Evolutionary conservation across 2,329 filamentous ascomycete species (phyloP), one percentile per base, ranked within the genome.

Genomic region (Fusarium odoratissimum): DNA sequence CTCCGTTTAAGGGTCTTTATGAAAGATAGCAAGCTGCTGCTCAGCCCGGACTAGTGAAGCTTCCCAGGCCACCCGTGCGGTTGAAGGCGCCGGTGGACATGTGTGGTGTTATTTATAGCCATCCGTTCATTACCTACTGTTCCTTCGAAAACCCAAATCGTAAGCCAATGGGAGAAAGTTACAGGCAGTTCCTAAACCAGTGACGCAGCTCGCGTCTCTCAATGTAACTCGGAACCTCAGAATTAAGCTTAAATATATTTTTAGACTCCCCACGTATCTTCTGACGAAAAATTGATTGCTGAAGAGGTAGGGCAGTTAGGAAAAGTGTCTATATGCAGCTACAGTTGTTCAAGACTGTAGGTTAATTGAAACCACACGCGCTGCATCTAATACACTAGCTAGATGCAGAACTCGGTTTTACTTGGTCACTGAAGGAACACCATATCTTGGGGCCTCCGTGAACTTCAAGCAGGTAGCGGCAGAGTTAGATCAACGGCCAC

Each of bases 211-310:
- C 3, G 4, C 6, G 3, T 5, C 3, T 21, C 25, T 4, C 0
- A 3, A 21, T 21, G 5, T 30, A 11, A 21, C 3, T 8, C 4
- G 13, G 8, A 46, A 14, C 19, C 3, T 13, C 5, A 30, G 9
- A n/a, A 3, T 11, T 46, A 46, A 30, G 19, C 44, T 30, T 30
- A 16, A 30, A 16, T 30, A 21, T 8, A 46, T 16, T 46, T 16
- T 14, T 28, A 6, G 4, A 9, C 1, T 6, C 8, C 12, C 12
- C 0, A 3, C 8, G 5, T 21, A 14, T 21, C 5, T 0, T 3
- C 4, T 19, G 14, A 17, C 9, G 9, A 17, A 7, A 5, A 17
- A 19, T 6, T 19, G 11, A 19, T 44, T 8, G 4, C 41, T 17
- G 5, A 16, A 42, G 16, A 25, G 23, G 41, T 11, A 44, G 7